These are phyloP conservation scores for Amylocarpus encephaloides DNA, from an alignment of 2,329 filamentous ascomycete genomes.

Conservation along the genomic window DNA sequence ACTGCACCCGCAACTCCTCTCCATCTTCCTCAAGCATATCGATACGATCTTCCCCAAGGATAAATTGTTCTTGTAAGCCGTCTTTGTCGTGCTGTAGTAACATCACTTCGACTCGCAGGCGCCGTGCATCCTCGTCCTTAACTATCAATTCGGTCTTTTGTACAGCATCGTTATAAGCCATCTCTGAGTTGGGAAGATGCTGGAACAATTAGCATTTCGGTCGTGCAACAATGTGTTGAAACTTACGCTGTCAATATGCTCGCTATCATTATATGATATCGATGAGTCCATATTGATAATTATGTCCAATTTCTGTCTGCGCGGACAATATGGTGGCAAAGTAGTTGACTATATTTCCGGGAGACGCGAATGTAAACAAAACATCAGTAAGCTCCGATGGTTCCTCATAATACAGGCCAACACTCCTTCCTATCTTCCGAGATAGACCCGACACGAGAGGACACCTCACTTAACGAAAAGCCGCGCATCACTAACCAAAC, in stretches of 20 bases:
- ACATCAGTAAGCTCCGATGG: not conserved
- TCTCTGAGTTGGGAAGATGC: slow-evolving; percentile 42
- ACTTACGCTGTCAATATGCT: slow-evolving; percentile 25
- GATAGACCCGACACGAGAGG: not conserved
- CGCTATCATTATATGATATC: slow-evolving; percentile 26
- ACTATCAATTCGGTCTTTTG: slow-evolving; percentile 61
- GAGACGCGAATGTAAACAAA: not conserved
- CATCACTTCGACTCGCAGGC: slow-evolving; percentile 61
- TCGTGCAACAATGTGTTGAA: not conserved
- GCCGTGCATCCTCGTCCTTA: slow-evolving; percentile 69
- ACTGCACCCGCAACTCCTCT: slow-evolving; percentile 41
- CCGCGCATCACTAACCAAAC: not conserved
- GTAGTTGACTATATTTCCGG: not conserved
- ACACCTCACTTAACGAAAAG: slow-evolving; percentile 2
- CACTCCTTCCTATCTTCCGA: not conserved
- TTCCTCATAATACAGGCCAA: not conserved
- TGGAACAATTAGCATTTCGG: slow-evolving; percentile 15
- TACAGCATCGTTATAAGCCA: slow-evolving; percentile 59
- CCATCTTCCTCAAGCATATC: slow-evolving; percentile 46
- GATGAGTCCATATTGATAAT: slow-evolving; percentile 24
- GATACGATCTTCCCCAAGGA: slow-evolving; percentile 53
- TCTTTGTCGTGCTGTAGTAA: slow-evolving; percentile 71
- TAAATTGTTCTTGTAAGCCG: slow-evolving; percentile 56
- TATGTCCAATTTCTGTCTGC: no score
- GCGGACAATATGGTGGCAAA: not conserved